These are phyloP conservation scores for Fusarium goolgardi DNA, from an alignment of 2,329 filamentous ascomycete genomes.

Conservation along the genomic window DNA sequence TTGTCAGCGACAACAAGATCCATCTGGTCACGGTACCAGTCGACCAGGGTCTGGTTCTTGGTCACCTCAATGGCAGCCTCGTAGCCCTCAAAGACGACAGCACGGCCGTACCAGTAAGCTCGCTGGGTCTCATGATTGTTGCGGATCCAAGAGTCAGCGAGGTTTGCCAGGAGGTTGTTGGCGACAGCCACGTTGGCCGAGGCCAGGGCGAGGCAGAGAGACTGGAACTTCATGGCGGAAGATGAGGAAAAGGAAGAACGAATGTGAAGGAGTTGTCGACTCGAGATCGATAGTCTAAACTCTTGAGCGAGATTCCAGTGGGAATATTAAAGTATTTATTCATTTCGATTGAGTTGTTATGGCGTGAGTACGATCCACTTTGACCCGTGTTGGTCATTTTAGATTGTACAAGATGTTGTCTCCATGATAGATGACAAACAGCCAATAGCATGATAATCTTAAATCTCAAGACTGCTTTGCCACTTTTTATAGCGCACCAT, in stretches of 20 bases:
- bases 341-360: not conserved
- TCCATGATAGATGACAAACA: not conserved
- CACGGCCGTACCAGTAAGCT: slow-evolving; percentile 41
- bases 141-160: slow-evolving; percentile 41
- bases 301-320: not conserved
- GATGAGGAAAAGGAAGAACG: not conserved
- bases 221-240: slow-evolving; percentile 37
- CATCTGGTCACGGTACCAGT: slow-evolving; percentile 59
- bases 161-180: slow-evolving; percentile 28
- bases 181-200: slow-evolving; percentile 31
- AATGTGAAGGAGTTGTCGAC: slow-evolving; percentile 21
- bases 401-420: not conserved
- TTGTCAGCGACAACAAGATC: slow-evolving; percentile 55
- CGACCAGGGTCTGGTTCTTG: slow-evolving; percentile 56
- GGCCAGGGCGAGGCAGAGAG: slow-evolving; percentile 33
- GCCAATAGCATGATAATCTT: not conserved
- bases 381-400: slow-evolving; percentile 1
- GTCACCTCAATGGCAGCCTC: slow-evolving; percentile 53
- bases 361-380: slow-evolving; percentile 18
- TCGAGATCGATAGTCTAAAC: slow-evolving; percentile 3
- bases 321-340: slow-evolving; percentile 8
- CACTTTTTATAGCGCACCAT: slow-evolving; percentile 6
- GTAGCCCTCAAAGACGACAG: slow-evolving; percentile 38
- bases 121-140: slow-evolving; percentile 39
- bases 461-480: not conserved